Conservation (phyloP, 441 rosid genomes). For the Populus hybrid region DNA sequence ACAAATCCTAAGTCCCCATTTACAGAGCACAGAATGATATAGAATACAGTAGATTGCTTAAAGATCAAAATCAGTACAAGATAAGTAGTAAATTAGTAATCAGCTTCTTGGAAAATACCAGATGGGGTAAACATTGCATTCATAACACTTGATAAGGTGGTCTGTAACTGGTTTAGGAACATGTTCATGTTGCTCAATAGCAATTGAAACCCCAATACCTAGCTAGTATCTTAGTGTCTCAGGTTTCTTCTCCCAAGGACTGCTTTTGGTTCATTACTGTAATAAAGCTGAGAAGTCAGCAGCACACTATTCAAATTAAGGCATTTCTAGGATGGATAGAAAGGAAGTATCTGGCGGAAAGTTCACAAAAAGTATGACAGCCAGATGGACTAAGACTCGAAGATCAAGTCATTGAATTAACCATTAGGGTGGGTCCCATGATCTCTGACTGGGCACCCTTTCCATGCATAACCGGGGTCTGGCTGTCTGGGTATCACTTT, state of each 20-base stretch:
- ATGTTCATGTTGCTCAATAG: not conserved
- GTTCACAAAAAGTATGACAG: conserved; percentile 14
- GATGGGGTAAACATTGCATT: not conserved
- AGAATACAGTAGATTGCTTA: not conserved
- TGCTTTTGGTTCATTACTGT: not conserved
- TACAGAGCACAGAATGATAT: not conserved
- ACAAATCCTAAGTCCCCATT: not conserved
- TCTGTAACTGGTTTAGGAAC: not conserved
- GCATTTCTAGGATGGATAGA: conserved; percentile 12
- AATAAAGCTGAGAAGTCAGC: not conserved
- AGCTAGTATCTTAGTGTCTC: not conserved
- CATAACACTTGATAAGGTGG: not conserved
- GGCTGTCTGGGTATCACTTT: conserved; percentile 1
- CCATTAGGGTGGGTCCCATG: conserved; percentile 13
- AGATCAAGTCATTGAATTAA: conserved; percentile 15
- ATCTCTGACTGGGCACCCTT: conserved; percentile 9
- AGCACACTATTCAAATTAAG: conserved; percentile 4
- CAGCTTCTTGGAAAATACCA: not conserved
- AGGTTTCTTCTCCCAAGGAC: not conserved
- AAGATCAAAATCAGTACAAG: not conserved
- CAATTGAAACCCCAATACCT: not conserved
- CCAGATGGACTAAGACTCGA: not conserved
- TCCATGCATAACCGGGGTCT: not conserved
- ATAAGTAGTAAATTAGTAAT: not conserved
- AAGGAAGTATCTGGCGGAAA: conserved; percentile 22